Percentiles rank a stretch among this genome's conserved stretches.
phyloP scores from a whole-genome alignment of 2,329 filamentous ascomycete genomes.

The Fusarium sp. region DNA sequence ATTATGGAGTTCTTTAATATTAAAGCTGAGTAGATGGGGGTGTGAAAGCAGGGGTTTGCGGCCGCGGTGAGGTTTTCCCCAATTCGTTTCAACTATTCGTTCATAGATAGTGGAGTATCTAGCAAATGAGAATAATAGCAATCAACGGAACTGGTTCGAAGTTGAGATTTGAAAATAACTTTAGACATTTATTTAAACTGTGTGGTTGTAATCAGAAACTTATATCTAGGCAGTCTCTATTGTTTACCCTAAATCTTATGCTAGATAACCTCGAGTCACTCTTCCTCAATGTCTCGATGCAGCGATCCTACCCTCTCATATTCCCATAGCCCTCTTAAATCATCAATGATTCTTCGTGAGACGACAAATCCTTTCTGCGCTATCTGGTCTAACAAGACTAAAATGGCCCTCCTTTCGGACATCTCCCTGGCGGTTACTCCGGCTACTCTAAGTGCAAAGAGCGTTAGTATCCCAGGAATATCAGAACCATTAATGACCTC shows the following conservation, averaged over 20 bases:
- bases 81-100: too few relatives aligned
- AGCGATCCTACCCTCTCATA: neutral
- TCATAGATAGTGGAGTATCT: too few relatives aligned
- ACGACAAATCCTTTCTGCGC: slow-evolving; percentile 44
- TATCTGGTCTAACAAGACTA: slow-evolving; percentile 23
- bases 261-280: neutral
- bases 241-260: fast-evolving
- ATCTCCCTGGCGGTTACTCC: slow-evolving; percentile 13
- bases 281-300: neutral
- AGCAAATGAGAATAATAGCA: too few relatives aligned
- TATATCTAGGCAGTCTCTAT: fast-evolving
- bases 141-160: too few relatives aligned
- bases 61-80: neutral
- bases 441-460: slow-evolving; percentile 47
- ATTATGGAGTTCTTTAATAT: slow-evolving; percentile 52
- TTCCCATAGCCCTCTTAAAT: slow-evolving; percentile 44
- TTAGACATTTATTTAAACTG: too few relatives aligned
- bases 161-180: too few relatives aligned
- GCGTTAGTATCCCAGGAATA: slow-evolving; percentile 35
- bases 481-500: slow-evolving; percentile 14
- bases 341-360: slow-evolving; percentile 38
- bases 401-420: neutral
- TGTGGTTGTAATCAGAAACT: fast-evolving
- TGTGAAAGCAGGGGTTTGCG: neutral
- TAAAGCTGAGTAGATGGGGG: slow-evolving; percentile 1